A percentile compares a stretch with the other conserved stretches of the same genome.
These are phyloP conservation scores for Calonectria montana DNA, from an alignment of 2,329 filamentous ascomycete species.

Conservation along the genomic window DNA sequence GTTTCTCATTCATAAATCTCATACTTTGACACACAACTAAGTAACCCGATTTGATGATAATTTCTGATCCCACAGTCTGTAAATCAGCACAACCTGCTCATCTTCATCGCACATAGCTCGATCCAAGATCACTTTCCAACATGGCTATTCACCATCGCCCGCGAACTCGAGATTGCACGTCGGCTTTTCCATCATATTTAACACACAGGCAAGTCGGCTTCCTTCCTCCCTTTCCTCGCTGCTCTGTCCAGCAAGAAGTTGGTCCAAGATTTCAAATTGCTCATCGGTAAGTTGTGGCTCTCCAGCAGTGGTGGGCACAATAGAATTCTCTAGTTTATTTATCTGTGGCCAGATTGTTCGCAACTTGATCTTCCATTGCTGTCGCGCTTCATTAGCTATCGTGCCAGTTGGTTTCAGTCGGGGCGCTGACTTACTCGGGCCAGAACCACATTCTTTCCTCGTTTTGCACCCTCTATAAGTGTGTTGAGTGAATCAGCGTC, in stretches of 20 bases:
- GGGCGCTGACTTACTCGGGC: slow-evolving; percentile 33
- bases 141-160: neutral
- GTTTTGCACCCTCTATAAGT: slow-evolving; percentile 18
- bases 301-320: neutral
- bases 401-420: neutral
- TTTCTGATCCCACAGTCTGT: neutral
- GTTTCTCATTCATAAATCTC: neutral
- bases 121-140: neutral
- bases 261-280: slow-evolving; percentile 35
- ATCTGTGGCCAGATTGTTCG: slow-evolving; percentile 34
- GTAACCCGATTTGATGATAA: neutral
- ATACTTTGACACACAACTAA: neutral
- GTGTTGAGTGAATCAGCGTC: slow-evolving; percentile 16
- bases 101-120: neutral
- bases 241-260: slow-evolving; percentile 27
- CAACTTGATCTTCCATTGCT: slow-evolving; percentile 41
- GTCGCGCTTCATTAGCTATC: neutral
- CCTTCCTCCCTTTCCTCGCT: slow-evolving; percentile 26
- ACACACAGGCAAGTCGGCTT: neutral
- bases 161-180: neutral
- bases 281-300: slow-evolving; percentile 26
- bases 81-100: neutral
- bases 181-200: slow-evolving; percentile 20
- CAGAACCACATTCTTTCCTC: slow-evolving; percentile 28
- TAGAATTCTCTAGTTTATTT: slow-evolving; percentile 22